Percentiles rank a stretch among this genome's conserved stretches.
phyloP scores from a whole-genome alignment of 371 early-diverging fungal genomes.

The Mycotypha africana region DNA sequence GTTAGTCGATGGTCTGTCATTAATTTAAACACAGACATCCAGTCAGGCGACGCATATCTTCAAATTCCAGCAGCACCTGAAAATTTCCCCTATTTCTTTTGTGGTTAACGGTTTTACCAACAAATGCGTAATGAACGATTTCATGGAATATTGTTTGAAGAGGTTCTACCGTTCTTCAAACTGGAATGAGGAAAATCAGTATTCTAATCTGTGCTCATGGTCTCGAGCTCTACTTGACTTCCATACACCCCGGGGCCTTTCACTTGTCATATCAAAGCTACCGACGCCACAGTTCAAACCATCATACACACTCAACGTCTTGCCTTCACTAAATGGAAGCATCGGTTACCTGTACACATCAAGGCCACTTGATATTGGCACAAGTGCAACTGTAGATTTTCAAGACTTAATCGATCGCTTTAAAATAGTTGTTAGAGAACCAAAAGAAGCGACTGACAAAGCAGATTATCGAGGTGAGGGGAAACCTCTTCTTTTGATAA shows the following conservation, averaged over 20 bases:
- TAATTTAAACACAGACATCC: too few relatives aligned
- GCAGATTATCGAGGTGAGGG: slow-evolving; percentile 3
- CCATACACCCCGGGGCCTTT: slow-evolving; percentile 66
- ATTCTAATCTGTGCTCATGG: slow-evolving; percentile 69
- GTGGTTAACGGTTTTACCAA: too few relatives aligned
- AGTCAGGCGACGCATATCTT: too few relatives aligned
- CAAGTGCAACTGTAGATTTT: slow-evolving; percentile 54
- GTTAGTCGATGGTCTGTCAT: too few relatives aligned
- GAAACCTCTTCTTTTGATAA: background rate
- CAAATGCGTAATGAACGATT: slow-evolving; percentile 59
- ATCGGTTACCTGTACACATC: slow-evolving; percentile 83
- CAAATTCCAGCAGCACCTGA: too few relatives aligned
- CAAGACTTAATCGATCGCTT: slow-evolving; percentile 58
- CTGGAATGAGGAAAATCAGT: slow-evolving; percentile 78
- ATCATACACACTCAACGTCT: slow-evolving; percentile 67
- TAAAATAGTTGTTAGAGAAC: slow-evolving; percentile 24
- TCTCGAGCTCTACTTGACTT: slow-evolving; percentile 76
- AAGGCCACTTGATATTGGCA: slow-evolving; percentile 54
- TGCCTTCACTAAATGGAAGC: slow-evolving; percentile 66
- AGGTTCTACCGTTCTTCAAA: slow-evolving; percentile 69
- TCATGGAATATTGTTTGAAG: slow-evolving; percentile 77
- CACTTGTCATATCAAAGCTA: slow-evolving; percentile 66
- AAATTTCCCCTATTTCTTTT: too few relatives aligned
- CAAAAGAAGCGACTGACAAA: background rate
- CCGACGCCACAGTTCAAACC: slow-evolving; percentile 74